phyloP scores from a whole-genome alignment of 345 rosid genomes.

The Syzygium jambos region DNA sequence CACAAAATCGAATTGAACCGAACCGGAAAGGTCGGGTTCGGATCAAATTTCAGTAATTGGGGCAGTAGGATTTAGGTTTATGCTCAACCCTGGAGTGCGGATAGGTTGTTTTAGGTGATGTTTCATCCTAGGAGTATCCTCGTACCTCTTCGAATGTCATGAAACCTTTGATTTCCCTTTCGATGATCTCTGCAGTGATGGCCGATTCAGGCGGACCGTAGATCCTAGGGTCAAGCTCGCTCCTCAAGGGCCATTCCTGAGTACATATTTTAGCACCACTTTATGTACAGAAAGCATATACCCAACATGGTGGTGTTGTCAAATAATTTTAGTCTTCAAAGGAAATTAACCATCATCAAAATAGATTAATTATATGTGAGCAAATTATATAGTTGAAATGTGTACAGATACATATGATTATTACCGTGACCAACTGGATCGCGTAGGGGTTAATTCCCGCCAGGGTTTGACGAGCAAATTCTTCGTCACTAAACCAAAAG shows the following conservation, averaged over 20 bases:
- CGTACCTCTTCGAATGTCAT: constrained; percentile 43
- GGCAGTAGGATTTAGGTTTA: background rate
- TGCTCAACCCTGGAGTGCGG: background rate
- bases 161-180: constrained; percentile 43
- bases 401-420: background rate
- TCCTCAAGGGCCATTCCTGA: constrained; percentile 83
- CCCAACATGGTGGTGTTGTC: background rate
- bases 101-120: background rate
- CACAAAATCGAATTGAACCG: background rate
- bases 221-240: constrained; percentile 54
- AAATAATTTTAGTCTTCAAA: background rate
- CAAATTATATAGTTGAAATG: background rate
- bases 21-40: background rate
- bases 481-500: constrained; percentile 70
- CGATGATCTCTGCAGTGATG: constrained; percentile 48
- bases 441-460: constrained; percentile 70
- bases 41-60: background rate
- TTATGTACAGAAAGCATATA: background rate
- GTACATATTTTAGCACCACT: background rate
- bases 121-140: background rate
- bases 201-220: constrained; percentile 64
- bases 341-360: too few relatives aligned
- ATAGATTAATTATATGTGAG: background rate
- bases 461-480: constrained; percentile 65
- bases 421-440: constrained; percentile 47